Evolutionary conservation across 129 eudicot species (phyloP), one percentile per base, ranked within the genome.

Genomic region (Sambucus nigra): DNA sequence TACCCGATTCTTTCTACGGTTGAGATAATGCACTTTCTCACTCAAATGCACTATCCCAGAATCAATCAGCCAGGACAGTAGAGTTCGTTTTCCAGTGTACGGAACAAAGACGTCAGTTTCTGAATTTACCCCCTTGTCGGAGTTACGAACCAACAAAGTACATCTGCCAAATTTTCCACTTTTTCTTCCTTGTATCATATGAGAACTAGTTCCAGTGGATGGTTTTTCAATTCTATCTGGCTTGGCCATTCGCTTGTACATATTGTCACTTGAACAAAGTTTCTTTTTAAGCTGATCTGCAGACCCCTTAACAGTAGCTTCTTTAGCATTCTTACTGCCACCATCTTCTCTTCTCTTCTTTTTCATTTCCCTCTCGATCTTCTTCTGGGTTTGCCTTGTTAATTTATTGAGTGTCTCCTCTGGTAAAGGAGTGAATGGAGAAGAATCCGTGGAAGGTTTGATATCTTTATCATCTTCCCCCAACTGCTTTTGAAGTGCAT

Each of bases 361-460:
- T 70, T 76, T 86, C 78, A 79, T 57, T 66, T 82, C 94, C 61
- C 84, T 69, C 63, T 85, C 94, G 3, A 80, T 86, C 66, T 92
- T 92, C 80, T 80, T 92, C 15, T 75, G 69, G 23, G 99, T 92
- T 70, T 86, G 99, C 69, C 99, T 70, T 4, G 99, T 92, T 31
- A 92, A 67, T 64, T 92, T 92, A 63, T 76, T 86, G 4, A 92
- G 74, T 46, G 78, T 57, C 67, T 86, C 94, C 40, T 80, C 84
- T 0, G 99, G 75, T 65, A 92, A 55, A 29, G 84, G 89, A 51
- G 89, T 74, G 76, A 82, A 76, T 32, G 74, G 58, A 59, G 80
- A 42, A 35, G 68, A 31, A 9, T 66, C 81, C 5, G 69, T 81
- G 50, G 61, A 62, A 45, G 61, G 71, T 66, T 76, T 78, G 15